Base-by-base conservation (phyloP, 352 stramenopile genomes). In the Thalassiosira hispida region DNA sequence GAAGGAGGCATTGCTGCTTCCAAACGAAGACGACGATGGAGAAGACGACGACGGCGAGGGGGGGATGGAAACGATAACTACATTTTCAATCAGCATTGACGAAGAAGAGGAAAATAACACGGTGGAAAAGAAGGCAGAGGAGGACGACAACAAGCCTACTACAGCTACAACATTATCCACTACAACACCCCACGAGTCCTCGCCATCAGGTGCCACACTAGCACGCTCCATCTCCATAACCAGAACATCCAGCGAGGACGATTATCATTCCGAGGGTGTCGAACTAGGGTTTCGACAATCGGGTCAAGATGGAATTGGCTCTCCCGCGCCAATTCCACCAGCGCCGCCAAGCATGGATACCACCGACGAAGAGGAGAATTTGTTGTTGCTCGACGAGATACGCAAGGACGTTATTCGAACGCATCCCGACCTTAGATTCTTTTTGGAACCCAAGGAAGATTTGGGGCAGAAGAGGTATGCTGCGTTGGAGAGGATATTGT, bases 361-460 rank as follows among this genome's bases (percentile, higher is more conserved):
- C 23, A 38, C 23, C 20, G 73, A 83, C 38, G 74, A 83, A 44
- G 74, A 78, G 57, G 77, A 90, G 46, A 80, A 88, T 71, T 68
- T 82, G 2, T 60, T 59, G 40, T 73, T 95, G 11, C 75, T 93
- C n/a, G 87, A 93, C 73, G 92, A 93, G 73, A 95, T 96, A 64
- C 86, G 89, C 4, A 96, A 96, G 66, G 93, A 96, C 64, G 92
- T 95, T 14, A 79, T 93, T 33, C 80, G 92, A 3, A 96, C 93
- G 16, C 89, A 96, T 85, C 90, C 88, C 0, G 81, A 93, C 60
- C 74, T 96, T 16, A 62, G 78, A 14, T 96, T 96, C 73, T 96
- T 94, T 78, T 73, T 91, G n/a, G 80, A 94, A 63, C 83, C 88
- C 6, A 73, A 84, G 20, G 40, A 90, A 27, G 79, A 86, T 77